Evolutionary conservation across 352 stramenopile species (phyloP).

Genomic region (Phytophthora podocarpi): DNA sequence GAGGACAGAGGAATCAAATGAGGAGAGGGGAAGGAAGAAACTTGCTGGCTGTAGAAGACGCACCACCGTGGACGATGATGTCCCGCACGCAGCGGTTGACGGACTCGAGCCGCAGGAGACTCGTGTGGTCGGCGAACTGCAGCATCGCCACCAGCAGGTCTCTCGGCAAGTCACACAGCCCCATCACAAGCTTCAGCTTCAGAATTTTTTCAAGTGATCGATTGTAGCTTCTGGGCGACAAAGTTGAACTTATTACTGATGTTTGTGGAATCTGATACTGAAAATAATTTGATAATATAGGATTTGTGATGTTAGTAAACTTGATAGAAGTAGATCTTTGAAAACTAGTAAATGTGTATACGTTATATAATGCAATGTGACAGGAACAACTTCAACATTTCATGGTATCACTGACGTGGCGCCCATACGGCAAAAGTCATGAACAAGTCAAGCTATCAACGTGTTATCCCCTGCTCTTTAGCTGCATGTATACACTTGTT

Average conservation of each 20-base stretch:
- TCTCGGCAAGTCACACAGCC: conserved; percentile 41
- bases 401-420: too few species aligned
- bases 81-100: conserved; percentile 15
- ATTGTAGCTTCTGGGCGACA: conserved; percentile 26
- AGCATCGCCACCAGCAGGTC: conserved; percentile 48
- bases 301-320: too few species aligned
- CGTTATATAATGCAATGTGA: too few species aligned
- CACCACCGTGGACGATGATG: conserved; percentile 25
- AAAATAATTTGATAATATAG: too few species aligned
- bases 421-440: too few species aligned
- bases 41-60: not conserved
- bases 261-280: not conserved
- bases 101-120: conserved; percentile 42
- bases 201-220: too few species aligned
- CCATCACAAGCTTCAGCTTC: conserved; percentile 6
- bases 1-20: conserved; percentile 4
- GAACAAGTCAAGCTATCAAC: not conserved
- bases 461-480: not conserved
- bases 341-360: too few species aligned
- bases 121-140: conserved; percentile 42
- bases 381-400: too few species aligned
- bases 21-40: not conserved
- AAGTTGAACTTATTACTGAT: conserved; percentile 35
- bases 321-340: too few species aligned
- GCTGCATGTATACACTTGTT: conserved; percentile 5